These are phyloP conservation scores for Avena insularis DNA, from an alignment of 176 grass and related monocot species.

Conservation along the genomic window DNA sequence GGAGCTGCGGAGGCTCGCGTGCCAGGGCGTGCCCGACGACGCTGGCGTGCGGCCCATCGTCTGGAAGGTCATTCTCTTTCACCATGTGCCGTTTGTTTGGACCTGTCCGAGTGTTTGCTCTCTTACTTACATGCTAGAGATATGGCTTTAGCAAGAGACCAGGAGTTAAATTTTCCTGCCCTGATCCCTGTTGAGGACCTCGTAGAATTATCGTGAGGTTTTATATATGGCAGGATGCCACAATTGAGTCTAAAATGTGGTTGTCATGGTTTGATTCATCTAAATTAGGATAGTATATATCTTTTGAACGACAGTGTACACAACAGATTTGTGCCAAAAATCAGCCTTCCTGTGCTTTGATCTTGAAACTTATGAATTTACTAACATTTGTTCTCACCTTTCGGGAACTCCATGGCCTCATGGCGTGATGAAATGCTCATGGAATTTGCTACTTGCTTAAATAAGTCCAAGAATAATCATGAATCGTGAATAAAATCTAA, in stretches of 20 bases:
- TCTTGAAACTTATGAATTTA: slow-evolving; percentile 3
- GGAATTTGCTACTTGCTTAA: neutral
- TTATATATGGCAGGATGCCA: neutral
- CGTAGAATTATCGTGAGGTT: neutral
- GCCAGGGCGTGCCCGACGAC: slow-evolving; percentile 78
- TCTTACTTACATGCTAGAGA: neutral
- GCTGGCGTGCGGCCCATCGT: slow-evolving; percentile 61
- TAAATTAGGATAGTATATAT: slow-evolving; percentile 23
- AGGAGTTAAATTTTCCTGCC: neutral
- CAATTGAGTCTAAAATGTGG: neutral
- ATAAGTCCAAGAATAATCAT: slow-evolving; percentile 4
- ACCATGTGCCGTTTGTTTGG: neutral
- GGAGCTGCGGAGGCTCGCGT: slow-evolving; percentile 78
- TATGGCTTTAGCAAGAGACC: neutral
- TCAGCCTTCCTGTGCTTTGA: neutral
- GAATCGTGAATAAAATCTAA: neutral
- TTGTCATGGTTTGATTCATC: slow-evolving; percentile 8
- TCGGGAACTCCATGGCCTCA: neutral
- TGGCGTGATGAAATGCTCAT: slow-evolving; percentile 3
- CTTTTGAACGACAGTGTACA: neutral
- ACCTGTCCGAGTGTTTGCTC: slow-evolving; percentile 22
- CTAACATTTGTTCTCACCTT: neutral
- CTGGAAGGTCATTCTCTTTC: slow-evolving; percentile 71
- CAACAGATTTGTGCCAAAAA: neutral
- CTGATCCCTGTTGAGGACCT: neutral